Evolutionary conservation across 257 asterid genomes (phyloP).

Genomic region (Ligustrum vulgare): DNA sequence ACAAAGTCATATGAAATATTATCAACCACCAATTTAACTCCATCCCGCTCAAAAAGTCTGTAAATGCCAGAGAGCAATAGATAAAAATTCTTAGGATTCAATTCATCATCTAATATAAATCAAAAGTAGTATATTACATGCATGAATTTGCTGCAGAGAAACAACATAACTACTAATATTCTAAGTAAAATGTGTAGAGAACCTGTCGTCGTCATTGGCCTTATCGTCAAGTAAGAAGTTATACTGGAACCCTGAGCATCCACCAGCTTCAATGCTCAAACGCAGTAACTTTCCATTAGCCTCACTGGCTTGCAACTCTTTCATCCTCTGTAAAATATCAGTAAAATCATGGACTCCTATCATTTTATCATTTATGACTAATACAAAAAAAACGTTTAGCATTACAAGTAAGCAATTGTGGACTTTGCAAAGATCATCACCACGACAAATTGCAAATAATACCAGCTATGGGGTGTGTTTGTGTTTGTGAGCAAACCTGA

Average conservation of each 20-base stretch:
- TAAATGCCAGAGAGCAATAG: slow-evolving; percentile 22
- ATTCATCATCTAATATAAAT: slow-evolving; percentile 11
- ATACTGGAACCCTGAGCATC: slow-evolving; percentile 98
- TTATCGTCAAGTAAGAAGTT: slow-evolving; percentile 80
- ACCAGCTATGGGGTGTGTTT: not conserved
- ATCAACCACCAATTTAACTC: slow-evolving; percentile 92
- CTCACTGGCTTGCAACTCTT: slow-evolving; percentile 78
- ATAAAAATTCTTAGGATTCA: not conserved
- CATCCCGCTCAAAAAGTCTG: slow-evolving; percentile 87
- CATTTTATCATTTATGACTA: slow-evolving; percentile 12
- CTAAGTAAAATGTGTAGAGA: slow-evolving; percentile 7
- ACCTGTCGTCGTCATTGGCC: slow-evolving; percentile 82
- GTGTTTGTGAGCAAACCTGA: not conserved
- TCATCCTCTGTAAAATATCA: slow-evolving; percentile 57
- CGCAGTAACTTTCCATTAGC: slow-evolving; percentile 67
- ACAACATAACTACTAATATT: not conserved
- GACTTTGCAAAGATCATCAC: not conserved
- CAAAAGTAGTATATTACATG: not conserved
- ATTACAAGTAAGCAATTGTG: not conserved
- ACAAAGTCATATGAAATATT: slow-evolving; percentile 77
- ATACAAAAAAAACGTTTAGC: not conserved
- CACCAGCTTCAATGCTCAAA: slow-evolving; percentile 93
- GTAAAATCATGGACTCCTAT: slow-evolving; percentile 9
- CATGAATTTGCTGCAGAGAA: not conserved
- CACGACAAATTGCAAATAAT: not conserved